Evolutionary conservation across 2,329 filamentous ascomycete genomes (phyloP).

Genomic region (Xylaria sp.): DNA sequence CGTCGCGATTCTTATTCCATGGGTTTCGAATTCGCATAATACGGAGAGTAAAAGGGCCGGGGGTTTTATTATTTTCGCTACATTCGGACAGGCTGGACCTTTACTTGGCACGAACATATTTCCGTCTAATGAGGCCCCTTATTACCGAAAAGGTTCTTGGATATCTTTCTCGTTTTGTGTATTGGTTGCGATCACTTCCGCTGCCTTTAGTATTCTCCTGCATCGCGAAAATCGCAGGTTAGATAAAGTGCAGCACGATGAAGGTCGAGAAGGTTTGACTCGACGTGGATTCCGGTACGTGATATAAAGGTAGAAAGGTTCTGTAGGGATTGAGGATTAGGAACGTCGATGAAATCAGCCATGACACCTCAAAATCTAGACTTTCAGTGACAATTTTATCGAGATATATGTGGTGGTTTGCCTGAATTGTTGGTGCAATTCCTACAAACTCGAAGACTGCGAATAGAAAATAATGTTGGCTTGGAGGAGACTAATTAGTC

Average conservation of each 20-base stretch:
- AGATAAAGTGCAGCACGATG: constrained; percentile 16
- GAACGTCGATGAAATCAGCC: neutral
- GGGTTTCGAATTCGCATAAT: constrained; percentile 52
- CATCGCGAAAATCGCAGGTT: constrained; percentile 34
- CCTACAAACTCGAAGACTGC: neutral
- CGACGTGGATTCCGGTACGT: constrained; percentile 33
- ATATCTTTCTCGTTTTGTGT: constrained; percentile 49
- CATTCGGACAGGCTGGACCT: constrained; percentile 51
- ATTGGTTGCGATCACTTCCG: constrained; percentile 35
- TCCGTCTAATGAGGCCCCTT: constrained; percentile 48
- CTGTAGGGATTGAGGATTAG: neutral
- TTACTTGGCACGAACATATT: constrained; percentile 50
- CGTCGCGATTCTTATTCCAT: constrained; percentile 50
- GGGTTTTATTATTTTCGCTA: constrained; percentile 51
- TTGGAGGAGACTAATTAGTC: neutral
- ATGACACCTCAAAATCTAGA: neutral
- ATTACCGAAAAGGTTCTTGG: constrained; percentile 51
- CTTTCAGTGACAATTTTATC: neutral
- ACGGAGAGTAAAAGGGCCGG: constrained; percentile 52
- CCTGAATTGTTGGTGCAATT: neutral
- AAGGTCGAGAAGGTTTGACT: neutral
- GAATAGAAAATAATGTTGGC: neutral
- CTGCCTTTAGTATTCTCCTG: constrained; percentile 31
- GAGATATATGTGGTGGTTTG: neutral
- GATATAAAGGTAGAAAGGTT: constrained; percentile 17